phyloP scores from a whole-genome alignment of 768 basidiomycete species.

The Mycena pura region DNA sequence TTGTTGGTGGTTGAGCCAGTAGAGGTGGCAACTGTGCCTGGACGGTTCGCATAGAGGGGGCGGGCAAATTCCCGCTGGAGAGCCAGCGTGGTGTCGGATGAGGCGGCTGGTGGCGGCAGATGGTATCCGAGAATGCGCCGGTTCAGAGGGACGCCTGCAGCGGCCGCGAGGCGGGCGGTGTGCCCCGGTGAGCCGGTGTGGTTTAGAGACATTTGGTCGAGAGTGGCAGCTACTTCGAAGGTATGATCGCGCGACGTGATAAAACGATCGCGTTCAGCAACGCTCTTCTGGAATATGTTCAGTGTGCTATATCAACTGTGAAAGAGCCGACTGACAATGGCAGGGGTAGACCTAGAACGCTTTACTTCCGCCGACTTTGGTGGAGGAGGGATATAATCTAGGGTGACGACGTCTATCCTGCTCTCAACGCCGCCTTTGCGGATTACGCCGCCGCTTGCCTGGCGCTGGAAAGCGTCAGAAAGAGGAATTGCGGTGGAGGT shows the following conservation, averaged over 20 bases:
- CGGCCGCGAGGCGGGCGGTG: conserved; percentile 77
- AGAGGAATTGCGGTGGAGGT: conserved; percentile 54
- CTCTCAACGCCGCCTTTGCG: conserved; percentile 81
- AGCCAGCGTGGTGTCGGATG: conserved; percentile 75
- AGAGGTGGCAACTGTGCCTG: conserved; percentile 67
- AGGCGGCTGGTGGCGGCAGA: conserved; percentile 81
- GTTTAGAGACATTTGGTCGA: conserved; percentile 68
- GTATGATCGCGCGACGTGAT: conserved; percentile 66
- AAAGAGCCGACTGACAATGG: conserved; percentile 48
- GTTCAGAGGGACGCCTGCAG: conserved; percentile 77
- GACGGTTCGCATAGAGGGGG: conserved; percentile 74
- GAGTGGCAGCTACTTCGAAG: conserved; percentile 64
- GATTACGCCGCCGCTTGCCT: conserved; percentile 73
- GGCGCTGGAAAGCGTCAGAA: conserved; percentile 62
- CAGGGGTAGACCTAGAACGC: conserved; percentile 77
- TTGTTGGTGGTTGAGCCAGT: conserved; percentile 71
- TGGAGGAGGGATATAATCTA: conserved; percentile 78
- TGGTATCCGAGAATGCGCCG: conserved; percentile 89
- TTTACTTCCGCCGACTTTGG: conserved; percentile 63
- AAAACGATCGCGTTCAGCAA: conserved; percentile 71
- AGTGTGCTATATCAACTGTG: neutral
- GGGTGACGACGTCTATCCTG: conserved; percentile 76
- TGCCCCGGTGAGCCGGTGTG: conserved; percentile 74
- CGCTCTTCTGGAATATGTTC: conserved; percentile 47
- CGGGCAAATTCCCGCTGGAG: conserved; percentile 80